Evolutionary conservation across 2,329 filamentous ascomycete species (phyloP).

Genomic region (Volutella citrinella): DNA sequence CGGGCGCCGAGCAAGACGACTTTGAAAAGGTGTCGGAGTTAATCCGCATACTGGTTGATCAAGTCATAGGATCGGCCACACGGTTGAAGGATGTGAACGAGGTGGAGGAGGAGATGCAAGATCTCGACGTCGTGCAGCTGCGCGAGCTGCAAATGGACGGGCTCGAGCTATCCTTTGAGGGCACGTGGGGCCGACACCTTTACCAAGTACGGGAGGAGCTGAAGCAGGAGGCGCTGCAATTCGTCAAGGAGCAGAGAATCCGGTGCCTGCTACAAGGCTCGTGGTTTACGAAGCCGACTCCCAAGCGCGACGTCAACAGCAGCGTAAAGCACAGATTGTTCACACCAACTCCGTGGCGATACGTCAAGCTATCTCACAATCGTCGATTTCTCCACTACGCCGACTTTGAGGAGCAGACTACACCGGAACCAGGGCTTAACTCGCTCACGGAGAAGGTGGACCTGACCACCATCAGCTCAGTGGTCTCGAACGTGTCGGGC

Average conservation of each 20-base stretch:
- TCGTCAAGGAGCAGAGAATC: conserved; percentile 95
- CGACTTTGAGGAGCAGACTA: conserved; percentile 68
- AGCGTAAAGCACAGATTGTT: conserved; percentile 37
- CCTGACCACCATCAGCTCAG: conserved; percentile 81
- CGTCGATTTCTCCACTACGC: conserved; percentile 86
- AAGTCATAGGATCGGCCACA: conserved; percentile 78
- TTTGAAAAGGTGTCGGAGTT: conserved; percentile 93
- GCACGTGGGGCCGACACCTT: conserved; percentile 89
- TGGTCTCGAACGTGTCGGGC: conserved; percentile 87
- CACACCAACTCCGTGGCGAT: conserved; percentile 67
- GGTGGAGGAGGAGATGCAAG: conserved; percentile 82
- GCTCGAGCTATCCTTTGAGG: conserved; percentile 86
- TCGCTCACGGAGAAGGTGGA: conserved; percentile 79
- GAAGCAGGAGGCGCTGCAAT: conserved; percentile 86
- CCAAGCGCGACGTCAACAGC: conserved; percentile 34
- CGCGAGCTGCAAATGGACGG: conserved; percentile 92
- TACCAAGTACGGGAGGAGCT: conserved; percentile 88
- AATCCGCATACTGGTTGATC: conserved; percentile 84
- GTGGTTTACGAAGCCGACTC: conserved; percentile 69
- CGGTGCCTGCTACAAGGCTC: conserved; percentile 83
- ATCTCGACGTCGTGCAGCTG: conserved; percentile 76
- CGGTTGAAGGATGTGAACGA: conserved; percentile 82
- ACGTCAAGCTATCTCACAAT: conserved; percentile 86
- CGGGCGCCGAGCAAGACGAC: conserved; percentile 79
- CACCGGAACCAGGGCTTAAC: conserved; percentile 68